A percentile compares a stretch with the other conserved stretches of the same genome.
Conservation (phyloP, 2,329 filamentous ascomycete species). For the Neodidymelliopsis sp. region DNA sequence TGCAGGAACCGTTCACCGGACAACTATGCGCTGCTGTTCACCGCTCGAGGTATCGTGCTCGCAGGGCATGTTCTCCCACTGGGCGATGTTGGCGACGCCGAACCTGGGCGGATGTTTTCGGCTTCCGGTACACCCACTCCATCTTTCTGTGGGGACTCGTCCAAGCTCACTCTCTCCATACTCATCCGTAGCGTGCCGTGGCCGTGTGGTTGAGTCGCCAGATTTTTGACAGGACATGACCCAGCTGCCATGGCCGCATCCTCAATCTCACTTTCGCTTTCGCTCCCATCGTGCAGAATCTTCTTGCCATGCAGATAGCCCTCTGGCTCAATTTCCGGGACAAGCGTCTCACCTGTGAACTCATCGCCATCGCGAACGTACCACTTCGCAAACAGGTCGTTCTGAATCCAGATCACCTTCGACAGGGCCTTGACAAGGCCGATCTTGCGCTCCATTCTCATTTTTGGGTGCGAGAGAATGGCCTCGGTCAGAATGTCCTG, state of each 20-base stretch:
- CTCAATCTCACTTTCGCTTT: slow-evolving; percentile 41
- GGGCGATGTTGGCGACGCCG: slow-evolving; percentile 23
- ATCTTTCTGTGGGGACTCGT: slow-evolving; percentile 21
- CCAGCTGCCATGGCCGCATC: slow-evolving; percentile 31
- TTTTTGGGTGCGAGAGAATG: slow-evolving; percentile 72
- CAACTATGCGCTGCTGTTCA: slow-evolving; percentile 23
- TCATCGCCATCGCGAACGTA: slow-evolving; percentile 75
- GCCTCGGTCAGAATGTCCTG: slow-evolving; percentile 81
- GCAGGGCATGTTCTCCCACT: slow-evolving; percentile 3
- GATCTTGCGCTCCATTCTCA: slow-evolving; percentile 73
- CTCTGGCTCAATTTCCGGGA: slow-evolving; percentile 47
- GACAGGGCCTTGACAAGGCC: slow-evolving; percentile 77
- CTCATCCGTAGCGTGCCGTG: slow-evolving; percentile 19
- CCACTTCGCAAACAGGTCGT: slow-evolving; percentile 86
- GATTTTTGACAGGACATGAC: slow-evolving; percentile 42
- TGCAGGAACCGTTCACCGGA: slow-evolving; percentile 14
- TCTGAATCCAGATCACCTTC: slow-evolving; percentile 89
- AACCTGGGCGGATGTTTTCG: slow-evolving; percentile 20
- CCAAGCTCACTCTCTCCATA: slow-evolving; percentile 10
- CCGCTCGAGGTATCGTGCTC: slow-evolving; percentile 25
- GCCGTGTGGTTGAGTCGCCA: slow-evolving; percentile 25
- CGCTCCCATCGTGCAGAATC: slow-evolving; percentile 39
- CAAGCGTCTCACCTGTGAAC: slow-evolving; percentile 54
- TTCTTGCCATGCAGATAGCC: slow-evolving; percentile 48
- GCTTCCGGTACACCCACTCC: slow-evolving; percentile 16